Evolutionary conservation across 2,329 filamentous ascomycete species (phyloP).

Genomic region (Hypoxylon sp.): DNA sequence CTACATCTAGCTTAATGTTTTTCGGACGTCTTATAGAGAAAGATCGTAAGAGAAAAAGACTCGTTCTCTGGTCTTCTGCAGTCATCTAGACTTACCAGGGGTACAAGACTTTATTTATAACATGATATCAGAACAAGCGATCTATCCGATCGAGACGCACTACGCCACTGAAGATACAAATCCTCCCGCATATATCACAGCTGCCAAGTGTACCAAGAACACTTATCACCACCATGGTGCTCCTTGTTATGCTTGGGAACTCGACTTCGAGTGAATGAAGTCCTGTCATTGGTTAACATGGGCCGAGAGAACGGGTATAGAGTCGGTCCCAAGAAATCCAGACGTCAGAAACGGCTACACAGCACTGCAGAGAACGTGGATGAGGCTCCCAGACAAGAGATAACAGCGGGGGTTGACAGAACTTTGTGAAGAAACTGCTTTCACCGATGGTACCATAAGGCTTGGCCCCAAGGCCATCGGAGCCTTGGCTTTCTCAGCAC

Average conservation of each 20-base stretch:
- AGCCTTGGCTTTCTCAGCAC: slow-evolving; percentile 48
- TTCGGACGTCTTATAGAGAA: slow-evolving; percentile 13
- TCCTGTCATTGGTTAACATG: slow-evolving; percentile 28
- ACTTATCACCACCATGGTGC: slow-evolving; percentile 35
- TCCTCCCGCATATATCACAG: slow-evolving; percentile 24
- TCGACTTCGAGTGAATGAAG: neutral
- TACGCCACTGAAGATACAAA: slow-evolving; percentile 22
- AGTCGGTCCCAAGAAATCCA: slow-evolving; percentile 36
- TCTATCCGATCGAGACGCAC: slow-evolving; percentile 14
- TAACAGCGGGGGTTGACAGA: slow-evolving; percentile 27
- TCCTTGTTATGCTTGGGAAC: slow-evolving; percentile 26
- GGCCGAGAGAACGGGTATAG: slow-evolving; percentile 23
- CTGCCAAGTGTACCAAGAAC: slow-evolving; percentile 44
- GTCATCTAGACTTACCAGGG: slow-evolving; percentile 19
- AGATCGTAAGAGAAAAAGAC: neutral
- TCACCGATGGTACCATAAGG: slow-evolving; percentile 14
- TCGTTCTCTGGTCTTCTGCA: slow-evolving; percentile 6
- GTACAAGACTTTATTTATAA: slow-evolving; percentile 29
- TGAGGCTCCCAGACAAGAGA: slow-evolving; percentile 42
- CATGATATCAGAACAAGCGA: slow-evolving; percentile 9
- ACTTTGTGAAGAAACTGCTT: slow-evolving; percentile 13
- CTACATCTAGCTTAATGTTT: slow-evolving; percentile 12
- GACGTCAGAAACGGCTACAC: slow-evolving; percentile 34
- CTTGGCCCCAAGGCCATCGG: slow-evolving; percentile 41
- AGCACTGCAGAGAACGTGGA: slow-evolving; percentile 26